Conservation (phyloP, 371 early-diverging fungal genomes). For the Umbelopsis sp. region DNA sequence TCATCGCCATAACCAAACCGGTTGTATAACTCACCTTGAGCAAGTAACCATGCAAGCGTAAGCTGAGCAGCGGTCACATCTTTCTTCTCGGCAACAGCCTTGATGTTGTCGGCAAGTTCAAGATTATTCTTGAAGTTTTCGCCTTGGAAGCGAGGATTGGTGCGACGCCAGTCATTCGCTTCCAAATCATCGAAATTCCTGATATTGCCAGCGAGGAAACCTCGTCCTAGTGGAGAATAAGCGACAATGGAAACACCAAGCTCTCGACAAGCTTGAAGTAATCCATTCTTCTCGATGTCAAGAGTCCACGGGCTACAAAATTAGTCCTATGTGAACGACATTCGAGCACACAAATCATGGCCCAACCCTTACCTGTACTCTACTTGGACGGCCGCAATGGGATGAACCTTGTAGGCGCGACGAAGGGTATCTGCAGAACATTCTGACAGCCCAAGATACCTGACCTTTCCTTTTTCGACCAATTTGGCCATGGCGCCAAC, state of each 20-base stretch:
- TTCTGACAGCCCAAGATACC: slow-evolving; percentile 63
- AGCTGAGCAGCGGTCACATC: slow-evolving; percentile 47
- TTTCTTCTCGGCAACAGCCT: slow-evolving; percentile 46
- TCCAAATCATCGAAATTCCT: slow-evolving; percentile 49
- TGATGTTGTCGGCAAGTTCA: slow-evolving; percentile 52
- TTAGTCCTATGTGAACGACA: slow-evolving; percentile 8
- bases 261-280: slow-evolving; percentile 57
- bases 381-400: slow-evolving; percentile 73
- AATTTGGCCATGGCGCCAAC: slow-evolving; percentile 72
- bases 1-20: no score
- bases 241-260: slow-evolving; percentile 63
- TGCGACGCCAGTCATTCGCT: slow-evolving; percentile 47
- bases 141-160: slow-evolving; percentile 51
- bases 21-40: slow-evolving; percentile 27
- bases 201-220: slow-evolving; percentile 58
- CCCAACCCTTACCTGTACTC: slow-evolving; percentile 39
- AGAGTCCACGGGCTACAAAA: slow-evolving; percentile 50
- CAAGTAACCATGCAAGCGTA: slow-evolving; percentile 61
- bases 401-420: slow-evolving; percentile 66
- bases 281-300: slow-evolving; percentile 55
- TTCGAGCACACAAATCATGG: no score
- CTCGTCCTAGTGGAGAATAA: slow-evolving; percentile 66
- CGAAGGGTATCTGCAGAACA: slow-evolving; percentile 55
- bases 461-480: slow-evolving; percentile 63
- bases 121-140: slow-evolving; percentile 59